These are phyloP conservation scores for Spiromastix sp. DNA, from an alignment of 2,329 filamentous ascomycete species.

Conservation along the genomic window DNA sequence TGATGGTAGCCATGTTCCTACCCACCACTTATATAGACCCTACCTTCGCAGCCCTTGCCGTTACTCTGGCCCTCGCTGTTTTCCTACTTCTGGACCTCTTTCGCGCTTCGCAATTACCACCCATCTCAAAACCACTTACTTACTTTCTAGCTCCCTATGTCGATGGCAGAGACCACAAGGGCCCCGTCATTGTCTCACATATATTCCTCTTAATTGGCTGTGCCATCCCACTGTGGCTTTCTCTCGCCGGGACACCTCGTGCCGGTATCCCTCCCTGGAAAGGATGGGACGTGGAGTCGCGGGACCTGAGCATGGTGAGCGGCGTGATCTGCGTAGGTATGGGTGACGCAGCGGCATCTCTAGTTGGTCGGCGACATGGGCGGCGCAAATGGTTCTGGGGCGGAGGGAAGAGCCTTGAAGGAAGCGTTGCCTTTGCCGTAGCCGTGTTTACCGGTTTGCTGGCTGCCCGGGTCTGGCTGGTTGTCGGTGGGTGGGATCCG, in stretches of 20 bases:
- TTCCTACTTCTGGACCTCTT: conserved; percentile 86
- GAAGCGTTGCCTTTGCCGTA: conserved; percentile 65
- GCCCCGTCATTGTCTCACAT: conserved; percentile 89
- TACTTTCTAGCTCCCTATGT: conserved; percentile 87
- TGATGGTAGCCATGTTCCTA: conserved; percentile 94
- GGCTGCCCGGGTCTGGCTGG: conserved; percentile 62
- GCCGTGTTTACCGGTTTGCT: conserved; percentile 70
- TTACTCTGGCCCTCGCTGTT: conserved; percentile 67
- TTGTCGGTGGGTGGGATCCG: conserved; percentile 57
- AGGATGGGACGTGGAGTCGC: conserved; percentile 63
- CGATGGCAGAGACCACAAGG: conserved; percentile 83
- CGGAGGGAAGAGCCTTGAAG: conserved; percentile 90
- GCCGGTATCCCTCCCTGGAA: conserved; percentile 44
- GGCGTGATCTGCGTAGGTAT: conserved; percentile 92
- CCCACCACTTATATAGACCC: conserved; percentile 82
- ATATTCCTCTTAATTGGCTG: conserved; percentile 94
- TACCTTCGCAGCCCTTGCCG: conserved; percentile 65
- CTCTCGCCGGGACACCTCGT: conserved; percentile 59
- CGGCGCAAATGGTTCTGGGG: conserved; percentile 92
- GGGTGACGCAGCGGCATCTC: conserved; percentile 83
- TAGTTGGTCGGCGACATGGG: conserved; percentile 80
- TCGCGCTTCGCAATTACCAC: conserved; percentile 81
- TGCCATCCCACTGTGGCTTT: conserved; percentile 87
- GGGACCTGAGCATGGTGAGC: conserved; percentile 82
- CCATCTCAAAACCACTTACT: conserved; percentile 75